phyloP scores from a whole-genome alignment of 352 stramenopile species.

The Plasmopara muralis region DNA sequence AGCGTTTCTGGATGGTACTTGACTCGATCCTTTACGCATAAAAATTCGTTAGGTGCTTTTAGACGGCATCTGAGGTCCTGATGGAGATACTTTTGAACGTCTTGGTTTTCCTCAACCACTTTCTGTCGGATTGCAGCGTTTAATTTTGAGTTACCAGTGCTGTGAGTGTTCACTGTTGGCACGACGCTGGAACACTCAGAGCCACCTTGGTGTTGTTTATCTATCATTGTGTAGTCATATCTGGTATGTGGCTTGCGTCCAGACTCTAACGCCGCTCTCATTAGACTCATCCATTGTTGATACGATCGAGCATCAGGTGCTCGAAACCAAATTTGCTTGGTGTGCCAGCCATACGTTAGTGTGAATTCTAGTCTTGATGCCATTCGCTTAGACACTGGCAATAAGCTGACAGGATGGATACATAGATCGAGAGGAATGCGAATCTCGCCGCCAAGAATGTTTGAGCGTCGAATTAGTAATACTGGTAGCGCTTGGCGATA shows the following conservation, averaged over 20 bases:
- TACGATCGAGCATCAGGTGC: slow-evolving; percentile 21
- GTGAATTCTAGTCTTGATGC: slow-evolving; percentile 20
- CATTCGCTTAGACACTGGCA: slow-evolving; percentile 16
- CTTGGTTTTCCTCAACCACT: slow-evolving; percentile 7
- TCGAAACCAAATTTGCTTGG: slow-evolving; percentile 20
- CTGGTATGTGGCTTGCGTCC: slow-evolving; percentile 18
- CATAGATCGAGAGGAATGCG: slow-evolving; percentile 28
- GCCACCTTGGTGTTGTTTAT: slow-evolving; percentile 5
- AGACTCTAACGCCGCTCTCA: slow-evolving; percentile 21
- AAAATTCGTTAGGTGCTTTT: slow-evolving; percentile 11
- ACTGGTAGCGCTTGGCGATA: slow-evolving; percentile 26
- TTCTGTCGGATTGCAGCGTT: slow-evolving; percentile 9
- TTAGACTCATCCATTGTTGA: slow-evolving; percentile 18
- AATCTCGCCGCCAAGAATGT: slow-evolving; percentile 18
- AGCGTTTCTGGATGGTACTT: slow-evolving; percentile 5
- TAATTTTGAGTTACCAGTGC: slow-evolving; percentile 7
- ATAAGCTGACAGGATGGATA: slow-evolving; percentile 23
- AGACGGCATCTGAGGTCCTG: neutral
- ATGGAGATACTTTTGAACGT: slow-evolving; percentile 1
- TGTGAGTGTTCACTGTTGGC: slow-evolving; percentile 26
- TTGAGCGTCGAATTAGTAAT: slow-evolving; percentile 21
- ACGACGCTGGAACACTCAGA: slow-evolving; percentile 21
- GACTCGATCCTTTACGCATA: slow-evolving; percentile 8
- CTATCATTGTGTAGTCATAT: slow-evolving; percentile 4
- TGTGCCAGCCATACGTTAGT: slow-evolving; percentile 27